Evolutionary conservation across 192 early-diverging fungal genomes (phyloP).

Genomic region (Mortierella alpina): DNA sequence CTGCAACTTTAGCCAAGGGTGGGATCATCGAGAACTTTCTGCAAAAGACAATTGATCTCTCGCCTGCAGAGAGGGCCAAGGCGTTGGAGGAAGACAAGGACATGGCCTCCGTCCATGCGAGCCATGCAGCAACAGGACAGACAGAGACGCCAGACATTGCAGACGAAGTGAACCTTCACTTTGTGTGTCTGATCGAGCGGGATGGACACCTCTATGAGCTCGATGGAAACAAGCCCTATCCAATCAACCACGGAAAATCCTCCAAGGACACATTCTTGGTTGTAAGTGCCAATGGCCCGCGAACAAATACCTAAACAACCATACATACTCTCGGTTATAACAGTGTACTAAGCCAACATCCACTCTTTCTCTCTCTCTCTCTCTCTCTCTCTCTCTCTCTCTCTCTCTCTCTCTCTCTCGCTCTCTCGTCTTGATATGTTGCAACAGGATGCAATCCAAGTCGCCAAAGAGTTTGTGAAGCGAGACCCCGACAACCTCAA

Average conservation of each 20-base stretch:
- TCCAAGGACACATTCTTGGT: conserved; percentile 63
- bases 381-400: background rate
- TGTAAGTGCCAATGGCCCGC: conserved; percentile 31
- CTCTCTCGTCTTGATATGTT: background rate
- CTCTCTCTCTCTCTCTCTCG: background rate
- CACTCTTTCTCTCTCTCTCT: background rate
- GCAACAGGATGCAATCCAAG: conserved; percentile 61
- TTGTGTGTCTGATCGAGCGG: conserved; percentile 83
- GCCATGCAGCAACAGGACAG: conserved; percentile 70
- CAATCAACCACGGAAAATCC: conserved; percentile 85
- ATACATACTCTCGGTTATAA: too few species aligned
- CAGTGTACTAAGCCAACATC: background rate
- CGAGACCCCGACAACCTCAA: conserved; percentile 73
- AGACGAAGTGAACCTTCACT: conserved; percentile 85
- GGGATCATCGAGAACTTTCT: conserved; percentile 76
- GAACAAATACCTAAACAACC: background rate
- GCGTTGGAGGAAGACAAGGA: conserved; percentile 72
- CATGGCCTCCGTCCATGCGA: conserved; percentile 67
- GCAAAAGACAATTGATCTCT: conserved; percentile 65
- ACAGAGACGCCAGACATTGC: conserved; percentile 79
- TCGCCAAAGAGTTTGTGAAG: conserved; percentile 73
- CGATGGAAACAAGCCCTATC: conserved; percentile 85
- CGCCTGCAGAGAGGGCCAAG: conserved; percentile 80
- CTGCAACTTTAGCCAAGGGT: conserved; percentile 44
- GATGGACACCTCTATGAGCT: conserved; percentile 88